Conservation (phyloP, 306 rosid genomes). For the Casuarina glauca region DNA sequence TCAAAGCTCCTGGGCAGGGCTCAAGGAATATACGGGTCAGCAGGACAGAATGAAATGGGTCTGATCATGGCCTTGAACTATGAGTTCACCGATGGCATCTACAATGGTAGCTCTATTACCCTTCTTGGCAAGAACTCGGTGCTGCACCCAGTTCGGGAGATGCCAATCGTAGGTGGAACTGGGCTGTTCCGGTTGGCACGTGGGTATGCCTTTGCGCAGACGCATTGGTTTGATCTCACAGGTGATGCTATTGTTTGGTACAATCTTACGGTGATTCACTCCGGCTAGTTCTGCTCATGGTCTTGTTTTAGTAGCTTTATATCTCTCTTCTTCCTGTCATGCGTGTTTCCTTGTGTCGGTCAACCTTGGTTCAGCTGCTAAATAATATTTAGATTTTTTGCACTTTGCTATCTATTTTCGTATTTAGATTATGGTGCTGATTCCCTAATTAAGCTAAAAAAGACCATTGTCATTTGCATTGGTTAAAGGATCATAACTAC, state of each 20-base stretch:
- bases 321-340: no score
- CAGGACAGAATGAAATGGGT: conserved; percentile 58
- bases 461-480: no score
- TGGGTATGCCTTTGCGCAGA: conserved; percentile 65
- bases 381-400: no score
- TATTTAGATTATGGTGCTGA: no score
- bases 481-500: no score
- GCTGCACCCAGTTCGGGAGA: conserved; percentile 54
- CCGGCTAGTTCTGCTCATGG: background rate
- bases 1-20: conserved; percentile 77
- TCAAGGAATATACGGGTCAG: conserved; percentile 69
- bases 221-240: conserved; percentile 43
- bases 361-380: no score
- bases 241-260: conserved; percentile 85
- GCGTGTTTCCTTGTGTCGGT: no score
- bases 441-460: no score
- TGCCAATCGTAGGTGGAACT: conserved; percentile 78
- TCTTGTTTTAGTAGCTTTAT: background rate
- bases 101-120: conserved; percentile 63
- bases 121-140: conserved; percentile 61
- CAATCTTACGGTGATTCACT: conserved; percentile 71
- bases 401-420: no score
- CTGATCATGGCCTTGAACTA: conserved; percentile 65
- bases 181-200: conserved; percentile 75
- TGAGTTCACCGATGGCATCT: conserved; percentile 53